Conservation (phyloP, 371 early-diverging fungal species). For the Rhizopus stolonifer region DNA sequence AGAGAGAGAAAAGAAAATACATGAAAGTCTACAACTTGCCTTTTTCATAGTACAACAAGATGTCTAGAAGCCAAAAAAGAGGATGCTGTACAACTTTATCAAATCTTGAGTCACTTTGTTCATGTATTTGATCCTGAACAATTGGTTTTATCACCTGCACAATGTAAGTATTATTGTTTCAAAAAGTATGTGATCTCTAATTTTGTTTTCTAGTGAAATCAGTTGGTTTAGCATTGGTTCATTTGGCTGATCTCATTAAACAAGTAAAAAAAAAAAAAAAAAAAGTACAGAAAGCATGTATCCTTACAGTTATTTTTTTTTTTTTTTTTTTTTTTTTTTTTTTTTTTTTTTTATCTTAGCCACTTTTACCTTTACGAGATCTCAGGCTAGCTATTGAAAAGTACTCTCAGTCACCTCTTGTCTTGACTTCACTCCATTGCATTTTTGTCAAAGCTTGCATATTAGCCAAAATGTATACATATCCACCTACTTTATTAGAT, state of each 20-base stretch:
- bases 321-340: background rate
- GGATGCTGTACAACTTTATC: slow-evolving; percentile 31
- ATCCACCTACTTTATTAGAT: slow-evolving; percentile 57
- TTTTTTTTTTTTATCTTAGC: slow-evolving; percentile 24
- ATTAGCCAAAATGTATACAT: slow-evolving; percentile 59
- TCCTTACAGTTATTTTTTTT: too few relatives aligned
- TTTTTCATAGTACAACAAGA: slow-evolving; percentile 36
- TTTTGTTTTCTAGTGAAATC: slow-evolving; percentile 27
- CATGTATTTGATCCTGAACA: slow-evolving; percentile 47
- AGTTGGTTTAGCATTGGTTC: slow-evolving; percentile 48
- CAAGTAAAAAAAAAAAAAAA: slow-evolving; percentile 20
- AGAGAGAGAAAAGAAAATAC: slow-evolving; percentile 8
- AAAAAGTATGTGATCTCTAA: background rate
- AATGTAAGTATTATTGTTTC: slow-evolving; percentile 32
- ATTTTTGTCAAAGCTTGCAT: slow-evolving; percentile 59
- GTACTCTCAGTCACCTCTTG: slow-evolving; percentile 25
- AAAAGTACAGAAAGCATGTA: too few relatives aligned
- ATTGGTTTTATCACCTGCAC: slow-evolving; percentile 37
- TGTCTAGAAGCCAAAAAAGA: slow-evolving; percentile 31
- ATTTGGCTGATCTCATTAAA: slow-evolving; percentile 31
- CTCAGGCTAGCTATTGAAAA: slow-evolving; percentile 42
- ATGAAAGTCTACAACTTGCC: background rate
- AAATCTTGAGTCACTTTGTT: slow-evolving; percentile 42
- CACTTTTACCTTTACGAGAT: slow-evolving; percentile 43
- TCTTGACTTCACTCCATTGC: slow-evolving; percentile 61